These are phyloP conservation scores for Mycosarcoma maydis DNA, from an alignment of 1,284 basidiomycete species.

Conservation along the genomic window DNA sequence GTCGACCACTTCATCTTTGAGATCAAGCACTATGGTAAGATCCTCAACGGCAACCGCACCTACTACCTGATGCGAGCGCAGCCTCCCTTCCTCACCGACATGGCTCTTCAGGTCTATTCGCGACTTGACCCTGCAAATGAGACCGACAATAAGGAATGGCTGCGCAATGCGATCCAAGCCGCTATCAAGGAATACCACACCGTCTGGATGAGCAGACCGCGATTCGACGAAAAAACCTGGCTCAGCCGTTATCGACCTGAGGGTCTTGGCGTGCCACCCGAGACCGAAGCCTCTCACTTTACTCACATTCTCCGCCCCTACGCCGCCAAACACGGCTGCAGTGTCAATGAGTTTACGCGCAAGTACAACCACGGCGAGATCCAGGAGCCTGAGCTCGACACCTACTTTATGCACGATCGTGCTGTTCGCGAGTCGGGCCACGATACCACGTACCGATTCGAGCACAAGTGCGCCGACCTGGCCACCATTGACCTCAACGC, in stretches of 20 bases:
- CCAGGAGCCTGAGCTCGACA: conserved; percentile 88
- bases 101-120: conserved; percentile 97
- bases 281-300: conserved; percentile 97
- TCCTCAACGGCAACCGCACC: conserved; percentile 66
- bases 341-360: conserved; percentile 97
- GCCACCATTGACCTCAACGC: conserved; percentile 96
- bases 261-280: conserved; percentile 94
- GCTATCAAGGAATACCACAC: conserved; percentile 99
- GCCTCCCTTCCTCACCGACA: conserved; percentile 97
- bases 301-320: conserved; percentile 96
- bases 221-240: conserved; percentile 90
- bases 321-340: conserved; percentile 89
- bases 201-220: conserved; percentile 92
- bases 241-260: conserved; percentile 92
- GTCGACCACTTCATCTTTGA: conserved; percentile 99
- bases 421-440: conserved; percentile 85
- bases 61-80: conserved; percentile 91
- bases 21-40: conserved; percentile 94
- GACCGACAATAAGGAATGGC: conserved; percentile 84
- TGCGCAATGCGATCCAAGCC: conserved; percentile 91
- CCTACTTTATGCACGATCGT: conserved; percentile 97
- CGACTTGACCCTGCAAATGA: conserved; percentile 87
- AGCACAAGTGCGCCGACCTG: conserved; percentile 90
- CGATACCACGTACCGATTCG: conserved; percentile 96
- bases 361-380: conserved; percentile 88